phyloP scores from a whole-genome alignment of 1,284 basidiomycete species.

The Sparassis latifolia region DNA sequence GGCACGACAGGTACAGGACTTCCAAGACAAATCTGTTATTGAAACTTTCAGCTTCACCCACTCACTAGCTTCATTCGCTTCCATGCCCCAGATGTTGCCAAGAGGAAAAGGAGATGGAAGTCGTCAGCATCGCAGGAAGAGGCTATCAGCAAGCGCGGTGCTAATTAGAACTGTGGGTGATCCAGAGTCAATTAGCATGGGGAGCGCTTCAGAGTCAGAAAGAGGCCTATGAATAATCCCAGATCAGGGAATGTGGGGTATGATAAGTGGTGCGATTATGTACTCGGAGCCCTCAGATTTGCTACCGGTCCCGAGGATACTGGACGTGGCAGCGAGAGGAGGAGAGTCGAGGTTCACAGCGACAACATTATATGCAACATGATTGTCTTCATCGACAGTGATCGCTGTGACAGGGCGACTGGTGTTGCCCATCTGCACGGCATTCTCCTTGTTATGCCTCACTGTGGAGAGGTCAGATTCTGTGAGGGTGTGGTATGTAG shows the following conservation, averaged over 20 bases:
- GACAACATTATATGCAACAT: background rate
- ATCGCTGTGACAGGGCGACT: background rate
- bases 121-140: background rate
- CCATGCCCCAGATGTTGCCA: background rate
- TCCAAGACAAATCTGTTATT: conserved; percentile 4
- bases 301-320: background rate
- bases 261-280: background rate
- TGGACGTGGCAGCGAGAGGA: background rate
- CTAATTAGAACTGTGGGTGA: conserved; percentile 9
- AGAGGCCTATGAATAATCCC: background rate
- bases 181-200: conserved; percentile 9
- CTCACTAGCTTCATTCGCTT: conserved; percentile 3
- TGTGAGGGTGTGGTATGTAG: no score
- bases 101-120: background rate
- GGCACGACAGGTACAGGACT: conserved; percentile 4
- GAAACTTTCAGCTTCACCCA: conserved; percentile 9
- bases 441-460: background rate
- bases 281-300: conserved; percentile 4
- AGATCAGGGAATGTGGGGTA: background rate
- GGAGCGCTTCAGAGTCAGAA: background rate
- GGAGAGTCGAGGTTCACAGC: conserved; percentile 1
- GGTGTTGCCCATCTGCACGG: background rate
- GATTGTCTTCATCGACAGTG: background rate
- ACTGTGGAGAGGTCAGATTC: background rate
- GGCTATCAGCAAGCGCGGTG: background rate